Percentiles rank a stretch among this genome's conserved stretches.
phyloP scores from a whole-genome alignment of 352 stramenopile genomes.

The Saprolegnia parasitica region DNA sequence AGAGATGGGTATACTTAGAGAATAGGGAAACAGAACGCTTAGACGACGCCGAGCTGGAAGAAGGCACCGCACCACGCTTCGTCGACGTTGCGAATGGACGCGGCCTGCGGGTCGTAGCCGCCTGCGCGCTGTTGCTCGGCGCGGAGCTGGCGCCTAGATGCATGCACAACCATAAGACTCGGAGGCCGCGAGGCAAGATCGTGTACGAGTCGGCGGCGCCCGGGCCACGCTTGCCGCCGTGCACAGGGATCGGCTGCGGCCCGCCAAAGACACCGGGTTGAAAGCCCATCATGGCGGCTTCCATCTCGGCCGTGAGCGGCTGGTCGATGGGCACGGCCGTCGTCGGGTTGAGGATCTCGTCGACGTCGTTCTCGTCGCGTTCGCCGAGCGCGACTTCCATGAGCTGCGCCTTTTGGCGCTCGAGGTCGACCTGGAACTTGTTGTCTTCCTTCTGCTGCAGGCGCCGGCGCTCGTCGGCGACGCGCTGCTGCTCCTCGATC shows the following conservation, averaged over 20 bases:
- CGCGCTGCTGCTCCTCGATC: conserved; percentile 73
- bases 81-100: conserved; percentile 71
- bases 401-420: conserved; percentile 76
- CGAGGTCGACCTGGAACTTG: conserved; percentile 73
- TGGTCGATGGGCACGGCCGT: conserved; percentile 83
- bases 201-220: conserved; percentile 21
- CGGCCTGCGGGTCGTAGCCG: conserved; percentile 70
- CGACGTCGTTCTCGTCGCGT: conserved; percentile 71
- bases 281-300: conserved; percentile 85
- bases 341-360: conserved; percentile 64
- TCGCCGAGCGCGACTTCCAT: conserved; percentile 83
- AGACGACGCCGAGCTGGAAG: conserved; percentile 36
- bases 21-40: too few relatives aligned
- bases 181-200: not conserved
- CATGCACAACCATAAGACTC: conserved; percentile 43
- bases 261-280: conserved; percentile 60
- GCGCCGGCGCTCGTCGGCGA: conserved; percentile 68
- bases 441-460: conserved; percentile 74
- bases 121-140: conserved; percentile 73
- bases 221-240: conserved; percentile 70
- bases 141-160: conserved; percentile 71
- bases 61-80: conserved; percentile 79
- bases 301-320: conserved; percentile 82
- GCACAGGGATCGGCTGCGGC: conserved; percentile 68
- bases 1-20: too few relatives aligned